phyloP scores from a whole-genome alignment of 257 asterid genomes.

The Ophiorrhiza pumila region DNA sequence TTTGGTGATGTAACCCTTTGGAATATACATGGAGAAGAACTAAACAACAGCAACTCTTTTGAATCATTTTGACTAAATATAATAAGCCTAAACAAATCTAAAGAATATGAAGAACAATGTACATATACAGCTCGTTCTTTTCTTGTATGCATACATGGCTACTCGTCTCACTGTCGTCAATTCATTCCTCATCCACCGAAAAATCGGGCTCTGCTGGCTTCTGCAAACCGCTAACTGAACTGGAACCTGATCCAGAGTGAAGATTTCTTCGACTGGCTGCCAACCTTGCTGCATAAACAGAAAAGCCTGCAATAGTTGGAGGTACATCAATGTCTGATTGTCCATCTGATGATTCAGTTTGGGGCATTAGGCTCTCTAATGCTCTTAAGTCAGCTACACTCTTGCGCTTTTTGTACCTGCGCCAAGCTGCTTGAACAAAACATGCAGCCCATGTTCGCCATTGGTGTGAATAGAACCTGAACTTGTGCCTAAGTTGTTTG shows the following conservation, averaged over 20 bases:
- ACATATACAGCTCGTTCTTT: slow-evolving; percentile 14
- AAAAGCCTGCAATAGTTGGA: slow-evolving; percentile 34
- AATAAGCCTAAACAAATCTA: not conserved
- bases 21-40: not conserved
- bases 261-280: slow-evolving; percentile 52
- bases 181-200: slow-evolving; percentile 65
- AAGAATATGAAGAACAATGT: slow-evolving; percentile 2
- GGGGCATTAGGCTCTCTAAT: slow-evolving; percentile 31
- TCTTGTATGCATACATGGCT: not conserved
- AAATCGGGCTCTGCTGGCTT: slow-evolving; percentile 93
- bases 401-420: slow-evolving; percentile 61
- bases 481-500: slow-evolving; percentile 84
- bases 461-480: slow-evolving; percentile 91
- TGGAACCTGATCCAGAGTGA: slow-evolving; percentile 45
- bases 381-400: slow-evolving; percentile 49
- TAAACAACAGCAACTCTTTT: not conserved
- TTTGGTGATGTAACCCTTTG: too few relatives aligned
- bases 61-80: not conserved
- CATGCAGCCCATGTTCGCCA: slow-evolving; percentile 96
- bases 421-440: slow-evolving; percentile 88
- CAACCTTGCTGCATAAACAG: slow-evolving; percentile 49
- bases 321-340: slow-evolving; percentile 8
- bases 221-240: slow-evolving; percentile 51
- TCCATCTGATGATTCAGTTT: slow-evolving; percentile 11
- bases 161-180: not conserved